phyloP scores from a whole-genome alignment of 371 early-diverging fungal genomes.

The Rhizopus delemar region DNA sequence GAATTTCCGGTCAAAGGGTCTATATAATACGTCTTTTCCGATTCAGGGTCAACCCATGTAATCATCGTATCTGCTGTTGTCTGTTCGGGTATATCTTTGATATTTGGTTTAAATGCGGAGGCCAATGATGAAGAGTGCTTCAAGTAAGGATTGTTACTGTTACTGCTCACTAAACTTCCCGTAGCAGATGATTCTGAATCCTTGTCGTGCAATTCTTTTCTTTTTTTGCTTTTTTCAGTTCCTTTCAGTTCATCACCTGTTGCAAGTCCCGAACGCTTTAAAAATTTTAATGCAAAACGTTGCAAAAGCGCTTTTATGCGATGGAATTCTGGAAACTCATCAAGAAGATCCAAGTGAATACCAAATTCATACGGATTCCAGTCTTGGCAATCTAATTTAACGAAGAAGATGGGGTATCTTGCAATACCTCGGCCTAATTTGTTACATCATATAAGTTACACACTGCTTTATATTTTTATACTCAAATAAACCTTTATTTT shows the following conservation, averaged over 20 bases:
- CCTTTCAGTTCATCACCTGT: not conserved
- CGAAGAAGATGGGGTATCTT: conserved; percentile 56
- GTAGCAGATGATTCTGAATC: not conserved
- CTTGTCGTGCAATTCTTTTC: too few relatives aligned
- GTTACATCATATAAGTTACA: not conserved
- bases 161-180: not conserved
- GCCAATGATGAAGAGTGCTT: not conserved
- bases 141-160: not conserved
- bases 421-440: conserved; percentile 27
- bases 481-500: conserved; percentile 4
- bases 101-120: not conserved
- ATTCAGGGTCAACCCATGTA: conserved; percentile 18
- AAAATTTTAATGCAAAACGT: conserved; percentile 1
- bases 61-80: not conserved
- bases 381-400: conserved; percentile 44
- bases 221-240: not conserved
- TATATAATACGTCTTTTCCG: conserved; percentile 9
- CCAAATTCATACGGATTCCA: conserved; percentile 47
- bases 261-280: conserved; percentile 2
- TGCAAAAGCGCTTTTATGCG: conserved; percentile 1
- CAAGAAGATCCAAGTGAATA: conserved; percentile 19
- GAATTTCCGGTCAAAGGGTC: conserved; percentile 18
- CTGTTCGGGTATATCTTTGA: too few relatives aligned
- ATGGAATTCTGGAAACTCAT: conserved; percentile 13
- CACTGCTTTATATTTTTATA: not conserved